These are phyloP conservation scores for Niebla homalea DNA, from an alignment of 495 filamentous ascomycete species.

Conservation along the genomic window DNA sequence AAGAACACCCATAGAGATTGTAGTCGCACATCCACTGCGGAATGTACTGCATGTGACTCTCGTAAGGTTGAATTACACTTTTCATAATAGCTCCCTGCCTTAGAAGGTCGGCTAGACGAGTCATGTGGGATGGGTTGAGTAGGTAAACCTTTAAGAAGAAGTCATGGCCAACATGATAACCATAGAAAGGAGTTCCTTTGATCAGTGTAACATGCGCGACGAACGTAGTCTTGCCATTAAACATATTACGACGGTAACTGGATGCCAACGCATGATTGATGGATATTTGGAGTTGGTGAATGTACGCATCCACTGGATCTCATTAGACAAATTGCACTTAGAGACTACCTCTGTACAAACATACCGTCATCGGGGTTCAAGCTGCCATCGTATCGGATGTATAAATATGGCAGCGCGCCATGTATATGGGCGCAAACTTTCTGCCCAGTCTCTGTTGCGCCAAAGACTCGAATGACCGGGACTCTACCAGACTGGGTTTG, in stretches of 20 bases:
- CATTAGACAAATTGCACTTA: neutral
- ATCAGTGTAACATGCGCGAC: constrained; percentile 84
- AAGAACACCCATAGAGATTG: constrained; percentile 87
- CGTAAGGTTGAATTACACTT: constrained; percentile 73
- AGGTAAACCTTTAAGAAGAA: constrained; percentile 93
- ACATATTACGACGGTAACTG: constrained; percentile 62
- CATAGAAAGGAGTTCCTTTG: constrained; percentile 92
- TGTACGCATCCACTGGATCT: constrained; percentile 51
- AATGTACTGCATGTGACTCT: constrained; percentile 82
- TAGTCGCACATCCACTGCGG: constrained; percentile 97
- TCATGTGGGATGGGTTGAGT: constrained; percentile 71
- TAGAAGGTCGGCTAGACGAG: constrained; percentile 68
- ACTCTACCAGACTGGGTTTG: constrained; percentile 33
- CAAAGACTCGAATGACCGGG: constrained; percentile 84
- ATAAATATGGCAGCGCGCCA: constrained; percentile 89
- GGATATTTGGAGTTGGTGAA: constrained; percentile 57
- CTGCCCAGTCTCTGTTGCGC: constrained; percentile 87
- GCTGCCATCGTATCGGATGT: constrained; percentile 69
- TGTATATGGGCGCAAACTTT: constrained; percentile 95
- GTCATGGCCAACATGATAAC: constrained; percentile 81
- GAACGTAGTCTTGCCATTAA: constrained; percentile 52
- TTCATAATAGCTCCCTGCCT: constrained; percentile 78
- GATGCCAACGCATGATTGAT: constrained; percentile 77
- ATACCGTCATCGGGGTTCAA: constrained; percentile 53
- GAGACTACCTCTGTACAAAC: constrained; percentile 4